These are phyloP conservation scores for Besnoitia besnoiti DNA, from an alignment of 169 alveolate species.

Conservation along the genomic window DNA sequence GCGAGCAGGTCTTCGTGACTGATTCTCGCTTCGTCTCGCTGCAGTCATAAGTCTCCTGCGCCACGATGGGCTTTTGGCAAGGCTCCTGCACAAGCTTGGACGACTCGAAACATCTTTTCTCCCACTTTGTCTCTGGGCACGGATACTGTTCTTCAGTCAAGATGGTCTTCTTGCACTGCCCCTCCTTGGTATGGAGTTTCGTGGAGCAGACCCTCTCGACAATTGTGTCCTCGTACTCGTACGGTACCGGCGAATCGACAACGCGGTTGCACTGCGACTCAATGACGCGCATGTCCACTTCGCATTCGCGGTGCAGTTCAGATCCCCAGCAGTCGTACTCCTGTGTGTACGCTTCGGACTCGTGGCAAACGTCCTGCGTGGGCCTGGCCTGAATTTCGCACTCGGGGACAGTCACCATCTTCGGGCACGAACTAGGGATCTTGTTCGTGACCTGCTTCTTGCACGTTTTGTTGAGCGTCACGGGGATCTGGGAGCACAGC, in stretches of 20 bases:
- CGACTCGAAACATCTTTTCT: slow-evolving; percentile 42
- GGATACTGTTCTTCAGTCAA: slow-evolving; percentile 64
- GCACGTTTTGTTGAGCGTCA: slow-evolving; percentile 50
- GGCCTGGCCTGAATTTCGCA: slow-evolving; percentile 60
- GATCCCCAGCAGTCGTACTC: slow-evolving; percentile 69
- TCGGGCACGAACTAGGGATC: slow-evolving; percentile 56
- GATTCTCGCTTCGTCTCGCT: slow-evolving; percentile 47
- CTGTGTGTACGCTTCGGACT: slow-evolving; percentile 44
- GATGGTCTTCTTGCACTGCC: slow-evolving; percentile 44
- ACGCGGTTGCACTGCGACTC: slow-evolving; percentile 50
- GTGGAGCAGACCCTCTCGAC: slow-evolving; percentile 56
- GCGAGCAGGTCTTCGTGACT: slow-evolving; percentile 54
- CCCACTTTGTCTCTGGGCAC: slow-evolving; percentile 60
- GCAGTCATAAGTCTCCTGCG: slow-evolving; percentile 61
- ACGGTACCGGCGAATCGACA: slow-evolving; percentile 50
- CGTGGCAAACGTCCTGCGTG: slow-evolving; percentile 46
- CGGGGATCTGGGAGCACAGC: slow-evolving; percentile 61
- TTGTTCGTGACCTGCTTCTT: slow-evolving; percentile 37
- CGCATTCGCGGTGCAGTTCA: slow-evolving; percentile 56
- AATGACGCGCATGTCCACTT: slow-evolving; percentile 51
- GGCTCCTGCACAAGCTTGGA: slow-evolving; percentile 52
- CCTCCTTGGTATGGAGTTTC: slow-evolving; percentile 30
- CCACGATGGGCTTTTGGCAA: slow-evolving; percentile 39
- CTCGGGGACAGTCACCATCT: slow-evolving; percentile 11
- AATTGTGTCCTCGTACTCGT: slow-evolving; percentile 52